Base-by-base conservation (phyloP, 2,329 filamentous ascomycete species). In the Hymenoscyphus linearis region DNA sequence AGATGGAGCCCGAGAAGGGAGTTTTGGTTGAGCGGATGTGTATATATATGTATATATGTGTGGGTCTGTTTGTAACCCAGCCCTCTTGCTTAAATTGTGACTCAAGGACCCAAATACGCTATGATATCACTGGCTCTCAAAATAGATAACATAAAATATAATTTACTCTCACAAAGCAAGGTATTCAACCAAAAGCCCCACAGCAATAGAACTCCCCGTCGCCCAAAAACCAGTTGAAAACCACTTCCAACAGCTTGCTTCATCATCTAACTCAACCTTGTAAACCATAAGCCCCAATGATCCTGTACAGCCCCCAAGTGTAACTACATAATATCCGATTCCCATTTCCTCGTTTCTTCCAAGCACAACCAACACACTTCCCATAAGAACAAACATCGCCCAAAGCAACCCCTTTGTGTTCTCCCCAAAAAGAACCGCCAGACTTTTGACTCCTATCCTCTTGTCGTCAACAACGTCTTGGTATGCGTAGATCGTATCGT, bases 401-500 rank as follows among this genome's bases (percentile, higher is more conserved):
- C 27, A 31, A 7, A 31, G 27, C 27, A 31, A 31, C 4, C 27
- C 27, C 27, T 31, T 31, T 31, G 27, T 31, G 9, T 7, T 31
- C 4, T 31, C 27, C 27, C 27, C 27, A 31, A 31, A 31, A 31
- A 31, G 27, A 31, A 31, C 27, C 27, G 27, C 27, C 27, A 31
- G 4, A 31, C 27, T 31, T 31, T 31, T 31, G 4, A 2, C 27
- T 31, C 27, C 27, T 31, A 31, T 31, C 27, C 9, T 31, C 27
- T 2, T 31, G 27, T 31, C 27, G 27, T 31, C 27, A 7, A 31
- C 27, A 31, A 37, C 13, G 13, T 47, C 55, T 22, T 57, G 55
- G 25, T 47, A 31, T 9, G 55, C 55, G 36, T 57, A 57, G n/a
- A 57, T 57, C 35, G 55, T 57, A 18, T 57, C 55, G 22, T 44